Evolutionary conservation across 352 stramenopile species (phyloP), one percentile per base, ranked within the genome.

Genomic region (Phytophthora citricola): DNA sequence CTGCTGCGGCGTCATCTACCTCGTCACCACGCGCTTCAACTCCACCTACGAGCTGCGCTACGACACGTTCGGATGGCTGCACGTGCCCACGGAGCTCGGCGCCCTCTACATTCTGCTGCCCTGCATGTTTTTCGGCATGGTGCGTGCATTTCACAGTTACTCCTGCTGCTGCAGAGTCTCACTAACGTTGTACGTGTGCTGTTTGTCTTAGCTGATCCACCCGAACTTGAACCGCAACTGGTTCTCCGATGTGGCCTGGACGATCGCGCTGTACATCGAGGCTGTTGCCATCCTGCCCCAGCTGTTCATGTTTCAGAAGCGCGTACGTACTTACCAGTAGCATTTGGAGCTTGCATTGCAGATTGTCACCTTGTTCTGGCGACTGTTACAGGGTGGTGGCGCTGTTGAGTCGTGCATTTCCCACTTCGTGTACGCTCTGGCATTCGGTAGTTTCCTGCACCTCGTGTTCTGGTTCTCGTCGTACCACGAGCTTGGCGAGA

Each of bases 251-350:
- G 90, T 98, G 6, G 82, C 93, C 14, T 99, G 98, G 98, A 99
- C 97, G 9, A 99, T 99, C 66, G 96, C 97, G 20, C 97, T 99
- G 78, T 99, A 99, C 81, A 90, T 99, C 74, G 98, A 67, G 49
- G 87, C 95, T 5, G 79, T 98, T 46, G 96, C 98, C 4, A 97
- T 99, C 41, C 79, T 99, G 39, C 98, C 98, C 10, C 98, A 99
- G 81, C 81, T 99, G 17, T 99, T 98, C 83, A 99, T 99, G 96
- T 99, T 99, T 76, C 97, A 99, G 85, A 99, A 98, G 73, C 92
- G 87, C 34, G 85, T 94, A 87, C 26, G 79, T 85, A 40, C 9
- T 11, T 27, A 32, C 22, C 8, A 22, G 31, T 51, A 20, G 0
- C 10, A 48, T 4, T 17, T 36, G 3, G n/a, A 27, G 9, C 27